These are phyloP conservation scores for Heracleum sosnowskyi DNA, from an alignment of 129 eudicot species.

Conservation along the genomic window DNA sequence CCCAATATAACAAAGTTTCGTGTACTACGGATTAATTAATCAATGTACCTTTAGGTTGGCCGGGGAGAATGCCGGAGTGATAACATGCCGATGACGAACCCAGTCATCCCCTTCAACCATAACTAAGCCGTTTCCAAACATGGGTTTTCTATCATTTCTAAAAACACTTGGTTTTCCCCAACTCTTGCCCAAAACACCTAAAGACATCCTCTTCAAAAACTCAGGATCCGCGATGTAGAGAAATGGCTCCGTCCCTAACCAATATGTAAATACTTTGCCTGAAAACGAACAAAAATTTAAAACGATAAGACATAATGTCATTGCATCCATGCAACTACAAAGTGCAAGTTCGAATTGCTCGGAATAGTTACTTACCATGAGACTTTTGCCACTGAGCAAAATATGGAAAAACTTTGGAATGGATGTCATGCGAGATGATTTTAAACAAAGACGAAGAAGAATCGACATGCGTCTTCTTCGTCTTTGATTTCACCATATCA, in stretches of 20 bases:
- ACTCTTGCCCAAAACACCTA: conserved; percentile 60
- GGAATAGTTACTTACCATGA: conserved; percentile 35
- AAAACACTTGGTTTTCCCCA: conserved; percentile 97
- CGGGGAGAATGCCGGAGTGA: conserved; percentile 89
- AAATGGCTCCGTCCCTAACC: conserved; percentile 96
- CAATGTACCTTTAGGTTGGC: conserved; percentile 63
- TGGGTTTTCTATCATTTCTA: conserved; percentile 66
- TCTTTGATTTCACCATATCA: conserved; percentile 41
- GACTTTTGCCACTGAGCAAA: conserved; percentile 71
- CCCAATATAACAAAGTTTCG: background rate
- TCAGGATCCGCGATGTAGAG: conserved; percentile 75
- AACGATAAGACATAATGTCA: background rate
- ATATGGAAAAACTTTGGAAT: conserved; percentile 64
- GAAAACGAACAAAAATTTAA: conserved; percentile 1
- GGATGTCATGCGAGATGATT: conserved; percentile 58
- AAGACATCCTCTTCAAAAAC: conserved; percentile 61
- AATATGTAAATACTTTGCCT: conserved; percentile 86
- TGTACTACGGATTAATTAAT: background rate
- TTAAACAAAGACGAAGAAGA: conserved; percentile 15
- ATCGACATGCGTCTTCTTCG: conserved; percentile 17
- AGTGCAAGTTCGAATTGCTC: background rate
- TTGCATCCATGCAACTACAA: background rate
- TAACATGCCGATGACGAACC: conserved; percentile 86
- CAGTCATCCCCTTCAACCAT: conserved; percentile 93
- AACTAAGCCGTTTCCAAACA: conserved; percentile 83